phyloP scores from a whole-genome alignment of 257 asterid species.

The Cordia subcordata region DNA sequence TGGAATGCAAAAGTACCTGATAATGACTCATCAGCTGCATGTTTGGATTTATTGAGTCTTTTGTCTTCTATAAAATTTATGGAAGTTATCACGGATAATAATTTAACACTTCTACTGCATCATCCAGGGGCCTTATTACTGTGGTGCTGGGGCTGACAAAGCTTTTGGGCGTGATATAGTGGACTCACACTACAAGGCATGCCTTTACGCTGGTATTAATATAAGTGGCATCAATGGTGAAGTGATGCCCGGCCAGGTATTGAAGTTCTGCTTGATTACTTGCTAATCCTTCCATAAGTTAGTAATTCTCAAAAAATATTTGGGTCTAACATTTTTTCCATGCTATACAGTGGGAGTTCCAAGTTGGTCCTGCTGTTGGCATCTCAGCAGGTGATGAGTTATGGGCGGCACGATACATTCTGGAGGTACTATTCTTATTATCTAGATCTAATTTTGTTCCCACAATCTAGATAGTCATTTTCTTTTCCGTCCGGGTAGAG shows the following conservation, averaged over 20 bases:
- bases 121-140: slow-evolving; percentile 71
- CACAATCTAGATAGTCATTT: neutral
- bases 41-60: no score
- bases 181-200: slow-evolving; percentile 82
- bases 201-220: slow-evolving; percentile 81
- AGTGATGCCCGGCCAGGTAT: slow-evolving; percentile 96
- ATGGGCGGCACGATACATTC: slow-evolving; percentile 88
- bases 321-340: neutral
- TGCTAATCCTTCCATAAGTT: no score
- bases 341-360: slow-evolving; percentile 75
- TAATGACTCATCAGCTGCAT: no score
- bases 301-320: no score
- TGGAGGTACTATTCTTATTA: slow-evolving; percentile 49
- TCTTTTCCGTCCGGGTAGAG: no score
- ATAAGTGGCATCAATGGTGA: slow-evolving; percentile 90
- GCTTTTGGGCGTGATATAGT: slow-evolving; percentile 88
- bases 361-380: slow-evolving; percentile 93
- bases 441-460: no score
- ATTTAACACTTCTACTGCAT: no score
- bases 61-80: no score
- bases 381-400: slow-evolving; percentile 84
- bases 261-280: neutral
- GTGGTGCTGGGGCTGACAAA: slow-evolving; percentile 84
- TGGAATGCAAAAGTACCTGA: no score
- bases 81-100: no score